Evolutionary conservation across 23 red algal species (phyloP).

Genomic region (Gracilaria vermiculophylla): DNA sequence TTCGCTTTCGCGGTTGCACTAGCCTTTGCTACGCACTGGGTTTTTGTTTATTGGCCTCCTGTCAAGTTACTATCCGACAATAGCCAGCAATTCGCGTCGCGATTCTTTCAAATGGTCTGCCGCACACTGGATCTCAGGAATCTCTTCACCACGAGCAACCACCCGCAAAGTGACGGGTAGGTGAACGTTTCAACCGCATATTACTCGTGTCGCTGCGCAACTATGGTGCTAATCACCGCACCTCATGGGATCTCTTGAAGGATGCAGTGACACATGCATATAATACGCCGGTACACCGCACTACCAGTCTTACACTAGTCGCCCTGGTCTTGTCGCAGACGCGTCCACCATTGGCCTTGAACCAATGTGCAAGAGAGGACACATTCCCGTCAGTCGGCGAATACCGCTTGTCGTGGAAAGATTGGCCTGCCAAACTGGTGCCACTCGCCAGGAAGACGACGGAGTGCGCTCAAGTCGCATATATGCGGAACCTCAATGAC

Average conservation of each 20-base stretch:
- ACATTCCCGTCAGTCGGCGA: too few species aligned
- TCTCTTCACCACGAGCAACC: neutral
- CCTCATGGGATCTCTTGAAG: too few species aligned
- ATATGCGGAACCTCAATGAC: neutral
- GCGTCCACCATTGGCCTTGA: neutral
- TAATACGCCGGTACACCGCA: too few species aligned
- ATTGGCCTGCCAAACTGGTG: neutral
- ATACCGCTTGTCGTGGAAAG: too few species aligned
- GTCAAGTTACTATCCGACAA: too few species aligned
- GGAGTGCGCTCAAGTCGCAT: neutral
- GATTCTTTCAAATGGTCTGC: neutral
- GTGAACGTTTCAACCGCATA: conserved; percentile 22
- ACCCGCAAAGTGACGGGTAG: conserved; percentile 19
- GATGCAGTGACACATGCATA: too few species aligned
- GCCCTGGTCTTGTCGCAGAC: neutral
- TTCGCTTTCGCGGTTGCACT: neutral
- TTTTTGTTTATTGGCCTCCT: too few species aligned
- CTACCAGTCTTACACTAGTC: neutral
- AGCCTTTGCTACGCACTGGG: conserved; percentile 4
- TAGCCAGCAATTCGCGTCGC: too few species aligned
- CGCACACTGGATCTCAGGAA: neutral
- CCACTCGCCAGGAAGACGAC: neutral
- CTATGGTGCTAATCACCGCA: neutral
- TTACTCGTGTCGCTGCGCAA: neutral
- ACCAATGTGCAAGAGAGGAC: neutral